phyloP scores from a whole-genome alignment of 495 filamentous ascomycete species.

The Xylaria flabelliformis region DNA sequence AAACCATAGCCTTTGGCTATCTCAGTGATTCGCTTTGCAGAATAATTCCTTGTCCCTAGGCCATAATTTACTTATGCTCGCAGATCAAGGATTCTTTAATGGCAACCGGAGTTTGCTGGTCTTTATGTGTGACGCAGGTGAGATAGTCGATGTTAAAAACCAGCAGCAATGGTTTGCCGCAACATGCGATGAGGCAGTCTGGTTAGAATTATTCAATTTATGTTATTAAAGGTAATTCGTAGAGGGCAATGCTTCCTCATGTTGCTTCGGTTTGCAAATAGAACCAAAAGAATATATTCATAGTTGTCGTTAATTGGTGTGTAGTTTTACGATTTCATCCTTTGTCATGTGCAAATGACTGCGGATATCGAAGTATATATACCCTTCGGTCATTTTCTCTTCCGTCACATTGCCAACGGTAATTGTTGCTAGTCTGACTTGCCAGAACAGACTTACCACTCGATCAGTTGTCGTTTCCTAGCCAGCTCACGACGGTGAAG shows the following conservation, averaged over 20 bases:
- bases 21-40: too few species aligned
- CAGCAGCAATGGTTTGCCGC: not conserved
- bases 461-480: conserved; percentile 19
- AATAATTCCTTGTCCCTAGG: too few species aligned
- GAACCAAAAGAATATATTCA: not conserved
- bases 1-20: too few species aligned
- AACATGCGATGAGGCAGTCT: not conserved
- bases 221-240: not conserved
- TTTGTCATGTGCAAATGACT: too few species aligned
- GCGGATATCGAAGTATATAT: too few species aligned
- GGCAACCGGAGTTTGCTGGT: not conserved
- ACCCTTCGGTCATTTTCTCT: too few species aligned
- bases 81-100: too few species aligned
- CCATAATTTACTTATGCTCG: too few species aligned
- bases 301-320: not conserved
- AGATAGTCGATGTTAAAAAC: not conserved
- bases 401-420: not conserved
- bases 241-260: not conserved
- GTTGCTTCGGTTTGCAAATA: not conserved
- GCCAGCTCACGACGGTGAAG: conserved; percentile 52
- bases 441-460: not conserved
- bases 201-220: not conserved
- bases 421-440: not conserved
- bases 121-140: not conserved
- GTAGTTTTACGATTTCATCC: not conserved